Percentiles rank a stretch among this genome's conserved stretches.
Evolutionary conservation across 176 grass and related monocot genomes (phyloP).

Genomic region (Zizania latifolia): DNA sequence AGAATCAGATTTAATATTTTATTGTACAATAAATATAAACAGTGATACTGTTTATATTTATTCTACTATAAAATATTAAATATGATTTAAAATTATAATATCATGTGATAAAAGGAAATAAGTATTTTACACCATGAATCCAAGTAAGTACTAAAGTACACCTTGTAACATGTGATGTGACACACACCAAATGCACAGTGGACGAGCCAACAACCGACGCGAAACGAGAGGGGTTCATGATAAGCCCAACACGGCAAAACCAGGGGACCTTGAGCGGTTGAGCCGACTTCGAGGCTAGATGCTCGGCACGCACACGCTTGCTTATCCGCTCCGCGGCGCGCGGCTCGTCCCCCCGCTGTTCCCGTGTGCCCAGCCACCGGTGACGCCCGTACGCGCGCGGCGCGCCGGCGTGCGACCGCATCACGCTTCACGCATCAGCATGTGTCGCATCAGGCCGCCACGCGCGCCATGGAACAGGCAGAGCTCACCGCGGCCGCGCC

Average conservation of each 20-base stretch:
- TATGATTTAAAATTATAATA: too few relatives aligned
- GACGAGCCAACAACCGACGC: not conserved
- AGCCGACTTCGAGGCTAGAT: too few relatives aligned
- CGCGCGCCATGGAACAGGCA: not conserved
- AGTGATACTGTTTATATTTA: too few relatives aligned
- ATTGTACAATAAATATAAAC: too few relatives aligned
- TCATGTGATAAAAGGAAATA: too few relatives aligned
- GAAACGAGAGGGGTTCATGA: not conserved
- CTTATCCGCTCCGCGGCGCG: not conserved
- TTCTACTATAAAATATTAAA: too few relatives aligned
- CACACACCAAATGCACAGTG: too few relatives aligned
- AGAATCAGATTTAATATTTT: too few relatives aligned
- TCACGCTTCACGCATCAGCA: not conserved
- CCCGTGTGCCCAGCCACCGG: not conserved
- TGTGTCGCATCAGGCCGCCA: not conserved
- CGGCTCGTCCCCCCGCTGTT: not conserved
- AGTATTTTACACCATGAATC: too few relatives aligned
- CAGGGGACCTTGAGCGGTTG: not conserved
- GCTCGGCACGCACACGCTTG: not conserved
- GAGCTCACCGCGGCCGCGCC: not conserved
- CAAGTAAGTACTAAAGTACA: too few relatives aligned
- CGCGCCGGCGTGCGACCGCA: too few relatives aligned
- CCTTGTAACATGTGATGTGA: too few relatives aligned
- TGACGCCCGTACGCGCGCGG: not conserved
- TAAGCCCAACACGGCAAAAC: not conserved